Evolutionary conservation across 352 stramenopile genomes (phyloP), one percentile per base, ranked within the genome.

Genomic region (Phytopythium oedochilum): DNA sequence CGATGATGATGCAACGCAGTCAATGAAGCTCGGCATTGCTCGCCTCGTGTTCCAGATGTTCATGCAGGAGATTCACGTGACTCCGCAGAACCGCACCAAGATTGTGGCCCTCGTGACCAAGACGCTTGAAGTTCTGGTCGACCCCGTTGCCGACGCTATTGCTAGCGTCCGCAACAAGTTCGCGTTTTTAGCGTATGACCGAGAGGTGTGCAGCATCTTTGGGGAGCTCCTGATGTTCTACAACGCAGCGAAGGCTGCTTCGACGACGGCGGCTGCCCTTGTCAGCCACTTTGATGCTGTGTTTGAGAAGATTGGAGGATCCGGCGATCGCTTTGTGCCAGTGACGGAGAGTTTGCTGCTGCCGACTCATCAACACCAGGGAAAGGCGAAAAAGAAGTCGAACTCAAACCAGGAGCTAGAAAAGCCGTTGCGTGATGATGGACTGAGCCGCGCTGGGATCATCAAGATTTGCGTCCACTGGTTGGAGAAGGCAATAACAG

Each of bases 401-500:
- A 54, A 55, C 18, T 29, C 31, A 12, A 32, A 66, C 51, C 36
- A 50, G 20, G 44, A 64, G 54, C n/a, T n/a, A n/a, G n/a, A 14
- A 53, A 57, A 10, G 14, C 20, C 3, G n/a, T n/a, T n/a, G n/a
- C n/a, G n/a, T n/a, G 42, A 28, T 29, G 53, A 66, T 43, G 65
- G 64, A 2, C 48, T 73, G 38, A 62, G 64, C 50, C 71, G 73
- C 38, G 54, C 65, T 12, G 86, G 86, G 15, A 71, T 92, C 43
- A 70, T 95, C 34, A 93, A 94, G 64, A 71, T 95, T 25, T 87
- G 78, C 29, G 71, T 89, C 18, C 82, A 85, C 52, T 86, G 72
- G 71, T 49, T 92, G 44, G 70, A 60, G 8, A 68, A 68, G 29
- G 53, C 47, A 4, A 50, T 53, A 14, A 34, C 2, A 12, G 45